These are phyloP conservation scores for Hortiboletus flavorubellus DNA, from an alignment of 768 basidiomycete genomes.

Conservation along the genomic window DNA sequence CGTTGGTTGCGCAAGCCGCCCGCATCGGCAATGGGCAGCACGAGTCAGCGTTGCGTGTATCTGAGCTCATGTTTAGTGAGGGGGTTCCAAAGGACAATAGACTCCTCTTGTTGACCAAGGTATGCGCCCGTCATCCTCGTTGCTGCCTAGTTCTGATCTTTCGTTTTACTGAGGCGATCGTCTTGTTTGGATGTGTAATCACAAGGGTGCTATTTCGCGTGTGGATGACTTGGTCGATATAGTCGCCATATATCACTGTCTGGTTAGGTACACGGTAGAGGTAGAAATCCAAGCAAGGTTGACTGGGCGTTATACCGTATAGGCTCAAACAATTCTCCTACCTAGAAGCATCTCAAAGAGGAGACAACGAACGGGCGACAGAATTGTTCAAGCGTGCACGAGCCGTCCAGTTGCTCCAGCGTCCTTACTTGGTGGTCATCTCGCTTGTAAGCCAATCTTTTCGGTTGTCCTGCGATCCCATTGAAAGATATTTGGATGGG, in stretches of 20 bases:
- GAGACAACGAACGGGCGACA: background rate
- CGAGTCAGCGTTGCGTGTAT: background rate
- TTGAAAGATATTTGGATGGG: too few relatives aligned
- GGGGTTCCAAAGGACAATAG: background rate
- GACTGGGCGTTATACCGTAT: background rate
- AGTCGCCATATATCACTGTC: background rate
- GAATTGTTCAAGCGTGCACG: too few relatives aligned
- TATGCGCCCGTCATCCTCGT: background rate
- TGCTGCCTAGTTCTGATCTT: background rate
- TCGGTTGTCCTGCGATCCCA: too few relatives aligned
- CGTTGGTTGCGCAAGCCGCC: too few relatives aligned
- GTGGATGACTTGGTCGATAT: background rate
- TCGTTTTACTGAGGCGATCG: background rate
- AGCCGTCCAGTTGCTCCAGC: too few relatives aligned
- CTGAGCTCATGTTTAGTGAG: constrained; percentile 1
- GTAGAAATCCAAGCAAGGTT: too few relatives aligned
- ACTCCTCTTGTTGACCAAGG: constrained; percentile 10
- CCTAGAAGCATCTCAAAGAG: background rate
- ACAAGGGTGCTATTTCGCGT: background rate
- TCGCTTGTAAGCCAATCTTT: too few relatives aligned
- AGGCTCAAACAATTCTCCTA: background rate
- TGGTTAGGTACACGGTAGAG: background rate
- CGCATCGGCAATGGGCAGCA: too few relatives aligned
- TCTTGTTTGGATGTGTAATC: background rate
- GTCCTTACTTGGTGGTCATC: too few relatives aligned